Base-by-base conservation (phyloP, 2,329 filamentous ascomycete species). In the Blastomyces silverae region DNA sequence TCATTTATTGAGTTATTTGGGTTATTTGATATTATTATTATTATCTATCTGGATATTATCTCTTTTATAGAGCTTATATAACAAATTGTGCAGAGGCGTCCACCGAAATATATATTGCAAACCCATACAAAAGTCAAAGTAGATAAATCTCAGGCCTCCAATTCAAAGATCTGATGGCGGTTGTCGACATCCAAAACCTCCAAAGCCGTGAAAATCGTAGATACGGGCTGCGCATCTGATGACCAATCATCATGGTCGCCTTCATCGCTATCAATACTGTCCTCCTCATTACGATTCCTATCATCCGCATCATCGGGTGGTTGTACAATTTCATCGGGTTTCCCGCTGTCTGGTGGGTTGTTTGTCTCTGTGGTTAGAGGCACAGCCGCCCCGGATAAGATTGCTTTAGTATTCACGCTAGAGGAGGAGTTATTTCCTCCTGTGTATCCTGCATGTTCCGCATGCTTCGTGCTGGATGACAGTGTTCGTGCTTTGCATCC, bases 191-290 rank as follows among this genome's bases (percentile, higher is more conserved):
- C 64, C 17, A 56, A 59, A 1, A 53, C 66, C 48, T 73, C 71
- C 10, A 65, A 65, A 2, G 72, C 72, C 53, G 72, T 74, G 58
- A 70, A 73, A 25, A 72, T 68, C 28, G 71, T 72, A 50, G 67
- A 67, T 42, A 69, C 65, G 6, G 71, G 73, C 8, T 68, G 69
- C 15, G 66, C 59, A 55, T 73, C 71, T 5, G 70, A 70, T 39
- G 59, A 37, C 42, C 59, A 64, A 64, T 34, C 34, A 3, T 37
- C 11, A 31, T 39, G n/a, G 15, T 53, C 60, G 10, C 22, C 60
- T 11, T 52, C 20, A 50, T 62, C 44, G 20, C 5, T 53, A 28
- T 53, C 50, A 53, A 53, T 5, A 53, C 8, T 15, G 22, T 25
- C 53, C 22, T 53, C 50, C 50, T 53, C 11, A 11, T 25, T 25